These are phyloP conservation scores for Myrica gale DNA, from an alignment of 306 rosid genomes.

Conservation along the genomic window DNA sequence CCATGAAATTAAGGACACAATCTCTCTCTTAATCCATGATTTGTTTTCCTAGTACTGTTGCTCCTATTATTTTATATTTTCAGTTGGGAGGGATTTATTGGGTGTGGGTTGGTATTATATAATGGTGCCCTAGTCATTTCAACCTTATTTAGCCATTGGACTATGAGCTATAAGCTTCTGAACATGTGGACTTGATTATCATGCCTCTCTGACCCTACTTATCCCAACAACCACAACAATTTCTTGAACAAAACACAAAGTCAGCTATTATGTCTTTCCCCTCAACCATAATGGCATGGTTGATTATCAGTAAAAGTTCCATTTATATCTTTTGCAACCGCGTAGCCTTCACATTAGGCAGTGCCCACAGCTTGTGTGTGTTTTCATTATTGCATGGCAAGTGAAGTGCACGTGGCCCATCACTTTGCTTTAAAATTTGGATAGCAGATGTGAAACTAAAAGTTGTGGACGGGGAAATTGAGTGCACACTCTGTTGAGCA, in stretches of 20 bases:
- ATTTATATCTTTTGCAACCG: not conserved
- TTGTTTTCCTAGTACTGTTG: no score
- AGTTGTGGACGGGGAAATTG: not conserved
- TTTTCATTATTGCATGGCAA: conserved; percentile 13
- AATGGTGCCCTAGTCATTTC: conserved; percentile 12
- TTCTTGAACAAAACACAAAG: conserved; percentile 31
- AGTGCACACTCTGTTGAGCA: no score
- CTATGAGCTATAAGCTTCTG: conserved; percentile 23
- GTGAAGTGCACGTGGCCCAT: conserved; percentile 27
- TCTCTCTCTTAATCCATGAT: no score
- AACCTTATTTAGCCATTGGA: conserved; percentile 10
- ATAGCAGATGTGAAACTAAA: not conserved
- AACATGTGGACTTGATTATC: conserved; percentile 23
- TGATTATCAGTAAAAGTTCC: conserved; percentile 5
- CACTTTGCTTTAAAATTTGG: not conserved
- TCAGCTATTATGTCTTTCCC: conserved; percentile 31
- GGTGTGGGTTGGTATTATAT: not conserved
- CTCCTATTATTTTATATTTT: no score
- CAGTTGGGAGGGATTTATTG: no score
- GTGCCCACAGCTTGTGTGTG: conserved; percentile 16
- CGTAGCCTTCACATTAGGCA: not conserved
- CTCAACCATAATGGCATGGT: conserved; percentile 20
- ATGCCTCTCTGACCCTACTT: conserved; percentile 16
- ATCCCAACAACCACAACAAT: conserved; percentile 3
- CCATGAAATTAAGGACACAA: no score